phyloP scores from a whole-genome alignment of 1,284 basidiomycete species.

The Irpex sp. region DNA sequence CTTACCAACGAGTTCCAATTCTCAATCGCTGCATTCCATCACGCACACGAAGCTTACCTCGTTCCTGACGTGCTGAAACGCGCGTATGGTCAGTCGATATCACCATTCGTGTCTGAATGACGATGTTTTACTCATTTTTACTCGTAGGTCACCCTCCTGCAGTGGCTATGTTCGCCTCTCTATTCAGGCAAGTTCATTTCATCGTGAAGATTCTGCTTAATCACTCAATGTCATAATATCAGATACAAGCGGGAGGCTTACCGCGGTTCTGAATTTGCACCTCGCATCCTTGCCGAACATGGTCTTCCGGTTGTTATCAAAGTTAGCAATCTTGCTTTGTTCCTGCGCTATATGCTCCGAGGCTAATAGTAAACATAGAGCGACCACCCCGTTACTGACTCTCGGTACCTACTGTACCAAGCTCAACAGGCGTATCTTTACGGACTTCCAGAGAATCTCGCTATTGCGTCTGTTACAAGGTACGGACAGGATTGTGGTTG shows the following conservation, averaged over 20 bases:
- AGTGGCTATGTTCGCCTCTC: slow-evolving; percentile 55
- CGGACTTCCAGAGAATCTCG: slow-evolving; percentile 40
- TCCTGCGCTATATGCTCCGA: not conserved
- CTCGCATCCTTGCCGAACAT: slow-evolving; percentile 65
- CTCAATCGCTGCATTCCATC: slow-evolving; percentile 50
- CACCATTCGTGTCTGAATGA: not conserved
- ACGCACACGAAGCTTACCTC: slow-evolving; percentile 57
- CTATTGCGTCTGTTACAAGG: slow-evolving; percentile 54
- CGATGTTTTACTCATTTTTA: slow-evolving; percentile 2
- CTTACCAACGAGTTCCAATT: slow-evolving; percentile 47
- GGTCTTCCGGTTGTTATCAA: slow-evolving; percentile 71
- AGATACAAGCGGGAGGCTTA: slow-evolving; percentile 81
- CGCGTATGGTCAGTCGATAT: slow-evolving; percentile 44
- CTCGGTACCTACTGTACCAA: slow-evolving; percentile 65
- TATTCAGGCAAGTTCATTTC: slow-evolving; percentile 26
- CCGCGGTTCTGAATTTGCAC: slow-evolving; percentile 74
- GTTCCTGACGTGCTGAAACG: slow-evolving; percentile 51
- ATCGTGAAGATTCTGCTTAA: not conserved
- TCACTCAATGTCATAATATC: not conserved
- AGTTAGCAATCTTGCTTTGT: slow-evolving; percentile 30
- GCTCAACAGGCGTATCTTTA: slow-evolving; percentile 69
- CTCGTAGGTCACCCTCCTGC: slow-evolving; percentile 39
- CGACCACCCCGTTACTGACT: slow-evolving; percentile 68
- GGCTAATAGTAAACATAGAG: slow-evolving; percentile 32
- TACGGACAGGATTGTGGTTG: not conserved